phyloP scores from a whole-genome alignment of 768 basidiomycete species.

The Suillus lakei region DNA sequence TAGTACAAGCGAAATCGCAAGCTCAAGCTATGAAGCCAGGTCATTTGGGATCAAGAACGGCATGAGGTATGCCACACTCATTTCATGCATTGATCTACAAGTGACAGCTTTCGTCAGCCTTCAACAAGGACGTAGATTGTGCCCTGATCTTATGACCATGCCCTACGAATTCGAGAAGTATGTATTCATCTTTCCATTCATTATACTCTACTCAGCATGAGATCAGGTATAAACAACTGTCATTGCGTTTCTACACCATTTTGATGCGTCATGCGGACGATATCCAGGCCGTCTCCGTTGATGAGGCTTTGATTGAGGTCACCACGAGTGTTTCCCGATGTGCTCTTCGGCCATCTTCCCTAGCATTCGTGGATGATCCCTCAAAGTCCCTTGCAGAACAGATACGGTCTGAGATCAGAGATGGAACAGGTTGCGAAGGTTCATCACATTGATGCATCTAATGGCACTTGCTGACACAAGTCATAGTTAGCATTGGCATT shows the following conservation, averaged over 20 bases:
- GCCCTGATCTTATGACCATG: conserved; percentile 73
- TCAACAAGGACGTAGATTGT: conserved; percentile 78
- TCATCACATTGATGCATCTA: not conserved
- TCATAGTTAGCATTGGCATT: conserved; percentile 87
- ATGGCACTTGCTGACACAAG: not conserved
- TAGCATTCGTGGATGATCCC: conserved; percentile 48
- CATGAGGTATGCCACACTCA: conserved; percentile 71
- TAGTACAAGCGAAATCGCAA: conserved; percentile 95
- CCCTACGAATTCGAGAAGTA: conserved; percentile 94
- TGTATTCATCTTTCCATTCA: conserved; percentile 19
- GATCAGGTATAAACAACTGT: conserved; percentile 81
- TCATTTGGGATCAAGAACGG: conserved; percentile 89
- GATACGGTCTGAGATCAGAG: conserved; percentile 77
- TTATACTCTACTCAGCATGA: not conserved
- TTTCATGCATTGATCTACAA: not conserved
- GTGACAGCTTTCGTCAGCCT: conserved; percentile 49
- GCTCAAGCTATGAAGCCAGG: conserved; percentile 92
- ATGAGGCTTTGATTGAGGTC: conserved; percentile 94
- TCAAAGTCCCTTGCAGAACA: conserved; percentile 81
- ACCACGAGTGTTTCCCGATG: conserved; percentile 58
- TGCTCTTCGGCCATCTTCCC: conserved; percentile 22
- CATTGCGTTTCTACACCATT: conserved; percentile 90
- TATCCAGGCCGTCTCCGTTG: conserved; percentile 93
- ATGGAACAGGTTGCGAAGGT: conserved; percentile 89
- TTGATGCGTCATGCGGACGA: conserved; percentile 90